Base-by-base conservation (phyloP, 257 asterid genomes). In the Przewalskia tangutica region DNA sequence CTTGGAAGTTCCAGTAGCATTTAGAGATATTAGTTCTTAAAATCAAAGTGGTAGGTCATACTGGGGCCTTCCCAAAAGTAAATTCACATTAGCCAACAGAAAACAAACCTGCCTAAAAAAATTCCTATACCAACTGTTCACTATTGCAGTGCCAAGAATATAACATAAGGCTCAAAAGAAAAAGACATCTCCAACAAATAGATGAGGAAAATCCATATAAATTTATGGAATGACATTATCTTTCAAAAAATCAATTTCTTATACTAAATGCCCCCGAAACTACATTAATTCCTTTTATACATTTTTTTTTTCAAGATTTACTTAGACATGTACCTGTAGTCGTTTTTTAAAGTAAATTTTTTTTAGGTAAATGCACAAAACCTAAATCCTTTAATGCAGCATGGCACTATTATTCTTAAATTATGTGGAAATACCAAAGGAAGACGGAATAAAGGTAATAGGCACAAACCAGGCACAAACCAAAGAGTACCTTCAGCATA, bases 401-500 rank as follows among this genome's bases (percentile, higher is more conserved):
- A 55, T 55, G 8, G 60, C 18, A 27, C 18, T 18, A 16, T 55
- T 2, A 13, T 55, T 55, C 55, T 50, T 50, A 11, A 3, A 50
- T 50, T 13, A 50, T 50, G 58, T 53, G n/a, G 58, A 53, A 3
- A 53, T 11, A 23, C 63, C 5, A 56, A 53, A 56, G 7, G 27
- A 56, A 56, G 9, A 18, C 6, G 27, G 63, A 56, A 18, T 17
- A 56, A 56, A 56, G 62, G 7, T 56, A 16, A 6, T 6, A 56
- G 62, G 62, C 62, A 17, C 60, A n/a, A 12, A 50, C 44, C 44
- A 60, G n/a, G n/a, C n/a, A n/a, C n/a, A n/a, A n/a, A n/a, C n/a
- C n/a, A 81, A 53, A n/a, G 46, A 20, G 60, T 38, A 56, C 48
- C 70, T 64, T 64, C 65, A 79, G 84, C 80, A 66, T 80, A 88